Conservation (phyloP, 768 basidiomycete genomes). For the Fomitopsis pulvina region DNA sequence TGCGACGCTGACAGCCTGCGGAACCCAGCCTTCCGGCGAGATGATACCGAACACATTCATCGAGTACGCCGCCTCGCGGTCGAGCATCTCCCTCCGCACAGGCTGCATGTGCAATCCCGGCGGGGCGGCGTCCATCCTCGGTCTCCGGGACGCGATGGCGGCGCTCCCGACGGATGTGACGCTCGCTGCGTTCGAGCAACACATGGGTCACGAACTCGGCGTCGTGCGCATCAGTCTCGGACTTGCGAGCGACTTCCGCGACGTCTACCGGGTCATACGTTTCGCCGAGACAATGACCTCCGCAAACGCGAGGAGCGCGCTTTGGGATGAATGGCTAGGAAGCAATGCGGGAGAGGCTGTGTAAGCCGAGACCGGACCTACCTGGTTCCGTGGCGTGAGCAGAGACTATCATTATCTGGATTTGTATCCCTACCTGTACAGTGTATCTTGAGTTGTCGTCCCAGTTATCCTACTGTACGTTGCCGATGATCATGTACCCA, state of each 20-base stretch:
- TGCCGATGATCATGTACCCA: not conserved
- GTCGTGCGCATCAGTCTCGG: slow-evolving; percentile 76
- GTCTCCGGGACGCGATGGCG: slow-evolving; percentile 59
- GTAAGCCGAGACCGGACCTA: not conserved
- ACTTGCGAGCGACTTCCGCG: slow-evolving; percentile 71
- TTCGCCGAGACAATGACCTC: slow-evolving; percentile 19
- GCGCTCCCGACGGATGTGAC: slow-evolving; percentile 52
- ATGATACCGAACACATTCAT: slow-evolving; percentile 70
- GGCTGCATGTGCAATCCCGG: slow-evolving; percentile 90
- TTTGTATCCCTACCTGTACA: not conserved
- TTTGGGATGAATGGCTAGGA: slow-evolving; percentile 23
- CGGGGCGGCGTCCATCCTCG: slow-evolving; percentile 66
- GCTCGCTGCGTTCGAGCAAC: slow-evolving; percentile 52
- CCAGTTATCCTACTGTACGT: not conserved
- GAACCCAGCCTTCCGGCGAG: slow-evolving; percentile 58
- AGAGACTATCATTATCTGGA: not conserved
- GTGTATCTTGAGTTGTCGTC: not conserved
- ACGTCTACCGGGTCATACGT: slow-evolving; percentile 39
- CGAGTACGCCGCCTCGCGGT: slow-evolving; percentile 57
- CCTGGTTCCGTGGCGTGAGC: no score
- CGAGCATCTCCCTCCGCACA: slow-evolving; percentile 69
- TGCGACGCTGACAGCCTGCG: slow-evolving; percentile 1
- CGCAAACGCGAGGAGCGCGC: slow-evolving; percentile 9
- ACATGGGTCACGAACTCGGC: slow-evolving; percentile 62
- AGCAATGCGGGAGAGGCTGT: not conserved